Evolutionary conservation across 208 protist species (phyloP), one percentile per base, ranked within the genome.

Genomic region (Blastocrithidia nonstop): DNA sequence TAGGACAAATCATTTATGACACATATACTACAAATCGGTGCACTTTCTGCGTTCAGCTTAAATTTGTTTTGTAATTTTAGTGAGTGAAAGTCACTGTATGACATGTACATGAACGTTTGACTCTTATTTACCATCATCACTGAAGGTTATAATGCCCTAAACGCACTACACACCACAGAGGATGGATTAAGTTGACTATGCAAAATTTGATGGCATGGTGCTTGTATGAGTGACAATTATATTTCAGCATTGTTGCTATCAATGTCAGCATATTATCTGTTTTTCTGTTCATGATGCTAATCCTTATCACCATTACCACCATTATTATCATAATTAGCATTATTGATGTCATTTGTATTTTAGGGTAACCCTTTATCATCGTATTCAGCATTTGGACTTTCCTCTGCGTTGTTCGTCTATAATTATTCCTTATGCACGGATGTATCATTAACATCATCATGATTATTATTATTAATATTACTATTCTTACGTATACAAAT

Each of bases 1-100:
- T 86, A 75, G 6, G 83, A 82, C 13, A 88, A 58, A 47, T 92
- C 83, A 51, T 92, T 92, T 47, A 92, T 73, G 1, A 92, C 57
- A 31, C 64, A 51, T 11, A 86, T 39, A 57, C 81, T 67, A 44
- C 84, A 75, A 37, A 92, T 47, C n/a, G n/a, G n/a, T 22, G 72
- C 71, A 7, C 60, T 64, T 1, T 66, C 37, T 16, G 86, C 57
- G 42, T 55, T 62, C 54, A 80, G 59, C 5, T 62, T 19, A 48
- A 84, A 87, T 51, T 52, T 71, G 50, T 87, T 57, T 35, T 79
- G 47, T n/a, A 70, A 41, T 38, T 45, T 44, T 57, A 80, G 78
- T 2, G 54, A 32, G 43, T 58, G 71, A 62, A 80, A 88, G 50
- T 46, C 81, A 40, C 88, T 78, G 57, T 88, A 92, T 16, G 71